Base-by-base conservation (phyloP, 345 rosid genomes). In the Arabis hirsuta region DNA sequence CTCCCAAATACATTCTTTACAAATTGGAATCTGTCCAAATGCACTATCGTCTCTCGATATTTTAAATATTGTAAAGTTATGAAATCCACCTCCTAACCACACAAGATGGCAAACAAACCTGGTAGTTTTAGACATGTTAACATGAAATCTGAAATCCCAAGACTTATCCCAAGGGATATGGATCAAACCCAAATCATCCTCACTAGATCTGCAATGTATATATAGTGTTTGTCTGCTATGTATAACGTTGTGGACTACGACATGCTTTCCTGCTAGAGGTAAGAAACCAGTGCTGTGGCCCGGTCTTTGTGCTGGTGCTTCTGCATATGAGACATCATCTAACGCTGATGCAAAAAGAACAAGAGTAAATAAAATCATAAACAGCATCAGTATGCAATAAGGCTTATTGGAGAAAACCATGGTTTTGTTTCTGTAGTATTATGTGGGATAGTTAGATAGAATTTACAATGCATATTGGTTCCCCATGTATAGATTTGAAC, bases 1-100 rank as follows among this genome's bases (percentile, higher is more conserved):
- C 26, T 36, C 41, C 74, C 74, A 69, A 46, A 69, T 26, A 11
- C 74, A 70, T 57, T 22, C 27, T 36, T 69, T 26, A 24, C 74
- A 70, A 0, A 60, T 12, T 24, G 20, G 50, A 70, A 0, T 7
- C 0, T 3, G 0, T 20, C 65, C 56, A 13, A 1, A 46, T 22
- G 48, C 31, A 26, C 7, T 50, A 48, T 70, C 74, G 6, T 70
- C 67, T 59, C 74, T 70, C 0, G 51, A 14, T 48, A 27, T 43
- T 39, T 47, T 39, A 50, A 70, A 70, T 59, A 58, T 70, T 11
- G 11, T 1, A 38, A 70, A 70, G 8, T 12, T 39, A 2, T 59
- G 74, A 38, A 59, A 59, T 59, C 74, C 52, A 0, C 59, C 59
- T 48, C 67, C 50, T 8, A 7, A 11, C 67, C 59, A 70, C 4